Evolutionary conservation across 2,329 filamentous ascomycete genomes (phyloP), one percentile per base, ranked within the genome.

Genomic region (Ophiostoma ips): DNA sequence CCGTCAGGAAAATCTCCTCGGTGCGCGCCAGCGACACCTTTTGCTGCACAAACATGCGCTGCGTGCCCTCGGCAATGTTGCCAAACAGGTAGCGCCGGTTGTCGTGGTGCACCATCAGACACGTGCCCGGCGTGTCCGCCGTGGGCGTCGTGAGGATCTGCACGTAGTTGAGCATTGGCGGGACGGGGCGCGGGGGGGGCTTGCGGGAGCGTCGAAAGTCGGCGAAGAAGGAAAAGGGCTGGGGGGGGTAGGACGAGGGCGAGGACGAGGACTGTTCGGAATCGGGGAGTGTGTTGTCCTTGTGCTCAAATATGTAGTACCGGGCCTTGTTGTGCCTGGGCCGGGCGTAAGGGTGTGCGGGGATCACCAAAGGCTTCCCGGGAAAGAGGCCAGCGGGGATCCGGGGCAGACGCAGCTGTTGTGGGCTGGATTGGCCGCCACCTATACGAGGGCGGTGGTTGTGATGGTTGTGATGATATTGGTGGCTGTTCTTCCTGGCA

Each of bases 51-150:
- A 84, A 72, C 45, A 81, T 79, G 51, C 92, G 77, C 68, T 96
- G 92, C 0, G 84, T 84, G 15, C 90, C 92, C 65, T 98, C 92
- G 10, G 80, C 70, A 15, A 90, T 64, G 59, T 84, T 82, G 18
- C 92, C 92, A 60, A 98, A 84, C 15, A 95, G 58, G 64, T 98
- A 98, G 51, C 86, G 77, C 58, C 83, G 82, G 59, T 80, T 77
- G 58, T 90, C 85, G 60, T 88, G 89, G 62, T 90, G 81, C 7
- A 98, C 71, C 35, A 87, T 63, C 31, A 96, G 64, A 46, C 78
- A 76, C 2, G 87, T 86, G 49, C 90, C 90, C 1, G 82, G 77
- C 18, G 88, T 95, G 66, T 98, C 92, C 52, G 83, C 83, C 57
- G 90, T 92, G 13, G 90, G 90, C 52, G 84, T 84, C 16, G 82